Percentiles rank a stretch among this genome's conserved stretches.
These are phyloP conservation scores for Cicer chorassanicum DNA, from an alignment of 306 rosid species.

Conservation along the genomic window DNA sequence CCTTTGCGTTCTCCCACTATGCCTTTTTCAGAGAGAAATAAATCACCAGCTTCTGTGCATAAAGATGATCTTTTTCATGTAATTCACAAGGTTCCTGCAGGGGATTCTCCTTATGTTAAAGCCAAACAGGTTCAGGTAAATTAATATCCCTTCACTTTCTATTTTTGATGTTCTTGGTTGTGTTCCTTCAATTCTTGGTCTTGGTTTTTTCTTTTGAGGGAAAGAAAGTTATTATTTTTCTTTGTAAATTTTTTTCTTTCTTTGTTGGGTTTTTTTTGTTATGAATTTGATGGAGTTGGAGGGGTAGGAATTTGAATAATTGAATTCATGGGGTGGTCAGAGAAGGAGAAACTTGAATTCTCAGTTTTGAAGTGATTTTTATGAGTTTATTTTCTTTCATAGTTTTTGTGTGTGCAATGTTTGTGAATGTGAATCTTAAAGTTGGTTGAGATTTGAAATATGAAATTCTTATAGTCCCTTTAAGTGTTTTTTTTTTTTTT, in stretches of 20 bases:
- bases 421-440: background rate
- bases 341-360: background rate
- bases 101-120: slow-evolving; percentile 90
- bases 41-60: slow-evolving; percentile 53
- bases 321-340: background rate
- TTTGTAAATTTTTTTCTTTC: background rate
- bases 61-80: slow-evolving; percentile 67
- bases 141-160: background rate
- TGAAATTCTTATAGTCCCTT: background rate
- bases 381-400: background rate
- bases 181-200: slow-evolving; percentile 42
- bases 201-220: slow-evolving; percentile 16
- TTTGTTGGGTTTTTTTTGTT: slow-evolving; percentile 20
- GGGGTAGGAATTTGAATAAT: background rate
- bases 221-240: background rate
- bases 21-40: slow-evolving; percentile 67
- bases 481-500: too few relatives aligned
- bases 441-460: background rate
- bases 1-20: slow-evolving; percentile 44
- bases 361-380: background rate
- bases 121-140: slow-evolving; percentile 96
- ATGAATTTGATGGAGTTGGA: slow-evolving; percentile 4
- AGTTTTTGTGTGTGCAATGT: background rate
- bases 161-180: slow-evolving; percentile 36
- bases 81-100: slow-evolving; percentile 82